These are phyloP conservation scores for Neobulgaria alba DNA, from an alignment of 2,329 filamentous ascomycete genomes.

Conservation along the genomic window DNA sequence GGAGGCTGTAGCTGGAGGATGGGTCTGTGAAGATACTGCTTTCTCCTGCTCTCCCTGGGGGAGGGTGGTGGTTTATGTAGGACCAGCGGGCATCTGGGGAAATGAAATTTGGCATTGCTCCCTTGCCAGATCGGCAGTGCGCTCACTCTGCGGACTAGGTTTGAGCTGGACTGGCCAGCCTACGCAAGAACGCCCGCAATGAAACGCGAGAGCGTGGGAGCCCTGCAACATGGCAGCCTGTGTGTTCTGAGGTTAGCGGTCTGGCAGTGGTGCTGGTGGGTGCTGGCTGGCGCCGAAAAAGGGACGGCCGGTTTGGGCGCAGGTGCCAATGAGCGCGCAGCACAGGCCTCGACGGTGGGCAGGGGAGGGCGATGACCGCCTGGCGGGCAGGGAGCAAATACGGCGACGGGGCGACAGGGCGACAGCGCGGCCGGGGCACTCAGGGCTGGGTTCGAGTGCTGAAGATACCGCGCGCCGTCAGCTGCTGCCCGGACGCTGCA, in stretches of 20 bases:
- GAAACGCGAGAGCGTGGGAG: constrained; percentile 29
- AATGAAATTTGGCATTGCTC: constrained; percentile 20
- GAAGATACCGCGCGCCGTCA: too few relatives aligned
- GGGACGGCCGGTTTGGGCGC: neutral
- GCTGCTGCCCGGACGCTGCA: too few relatives aligned
- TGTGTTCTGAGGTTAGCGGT: too few relatives aligned
- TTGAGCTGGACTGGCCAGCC: constrained; percentile 9
- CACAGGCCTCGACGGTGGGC: too few relatives aligned
- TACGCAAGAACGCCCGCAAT: constrained; percentile 22
- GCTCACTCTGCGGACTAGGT: constrained; percentile 10
- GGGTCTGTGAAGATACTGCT: neutral
- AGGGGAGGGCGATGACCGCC: too few relatives aligned
- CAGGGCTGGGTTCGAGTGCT: too few relatives aligned
- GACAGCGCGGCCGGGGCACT: too few relatives aligned
- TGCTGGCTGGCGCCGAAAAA: neutral
- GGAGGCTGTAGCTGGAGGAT: neutral
- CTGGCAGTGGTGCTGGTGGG: too few relatives aligned
- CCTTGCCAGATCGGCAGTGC: constrained; percentile 17
- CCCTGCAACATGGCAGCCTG: constrained; percentile 15
- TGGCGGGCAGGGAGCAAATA: too few relatives aligned
- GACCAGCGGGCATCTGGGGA: constrained; percentile 20
- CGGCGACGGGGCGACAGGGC: too few relatives aligned
- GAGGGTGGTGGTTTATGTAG: constrained; percentile 23
- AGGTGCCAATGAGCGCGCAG: too few relatives aligned
- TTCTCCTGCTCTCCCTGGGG: constrained; percentile 3